Conservation (phyloP, 2,329 filamentous ascomycete species). For the Hypoxylon sp. region DNA sequence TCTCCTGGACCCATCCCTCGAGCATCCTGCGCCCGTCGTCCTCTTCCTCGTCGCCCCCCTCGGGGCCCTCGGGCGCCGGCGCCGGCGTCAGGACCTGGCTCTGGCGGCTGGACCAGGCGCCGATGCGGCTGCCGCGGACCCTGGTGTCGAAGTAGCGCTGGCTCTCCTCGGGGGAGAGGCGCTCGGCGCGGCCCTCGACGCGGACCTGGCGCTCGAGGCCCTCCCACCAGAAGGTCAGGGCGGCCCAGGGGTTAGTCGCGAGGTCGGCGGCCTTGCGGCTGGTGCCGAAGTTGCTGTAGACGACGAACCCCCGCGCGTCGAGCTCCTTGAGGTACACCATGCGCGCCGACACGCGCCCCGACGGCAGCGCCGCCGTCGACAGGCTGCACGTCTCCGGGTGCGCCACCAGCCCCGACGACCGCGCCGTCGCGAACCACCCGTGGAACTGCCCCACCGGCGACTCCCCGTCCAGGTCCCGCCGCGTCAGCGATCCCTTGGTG, state of each 20-base stretch:
- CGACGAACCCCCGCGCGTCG: conserved; percentile 80
- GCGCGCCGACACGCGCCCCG: conserved; percentile 82
- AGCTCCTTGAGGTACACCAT: conserved; percentile 97
- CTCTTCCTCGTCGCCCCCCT: conserved; percentile 43
- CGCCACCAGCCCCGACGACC: conserved; percentile 58
- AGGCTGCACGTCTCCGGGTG: conserved; percentile 91
- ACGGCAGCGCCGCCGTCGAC: conserved; percentile 83
- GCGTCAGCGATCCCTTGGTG: conserved; percentile 67
- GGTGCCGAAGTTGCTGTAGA: conserved; percentile 93
- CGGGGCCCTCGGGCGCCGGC: no score
- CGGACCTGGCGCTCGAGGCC: conserved; percentile 87
- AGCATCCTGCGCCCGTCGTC: conserved; percentile 77
- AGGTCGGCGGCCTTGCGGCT: conserved; percentile 74
- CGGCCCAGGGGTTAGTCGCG: conserved; percentile 76
- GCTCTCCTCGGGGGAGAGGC: conserved; percentile 75
- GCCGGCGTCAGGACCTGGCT: conserved; percentile 72
- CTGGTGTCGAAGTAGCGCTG: conserved; percentile 71
- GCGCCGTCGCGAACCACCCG: conserved; percentile 83
- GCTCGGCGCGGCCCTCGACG: conserved; percentile 78
- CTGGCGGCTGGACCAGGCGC: conserved; percentile 93
- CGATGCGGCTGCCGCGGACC: conserved; percentile 82
- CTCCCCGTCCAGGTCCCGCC: conserved; percentile 63
- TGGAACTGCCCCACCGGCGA: conserved; percentile 86
- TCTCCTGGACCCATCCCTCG: conserved; percentile 78
- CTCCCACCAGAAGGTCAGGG: conserved; percentile 91